Evolutionary conservation across 1,284 basidiomycete genomes (phyloP), one percentile per base, ranked within the genome.

Genomic region (Moesziomyces sp.): DNA sequence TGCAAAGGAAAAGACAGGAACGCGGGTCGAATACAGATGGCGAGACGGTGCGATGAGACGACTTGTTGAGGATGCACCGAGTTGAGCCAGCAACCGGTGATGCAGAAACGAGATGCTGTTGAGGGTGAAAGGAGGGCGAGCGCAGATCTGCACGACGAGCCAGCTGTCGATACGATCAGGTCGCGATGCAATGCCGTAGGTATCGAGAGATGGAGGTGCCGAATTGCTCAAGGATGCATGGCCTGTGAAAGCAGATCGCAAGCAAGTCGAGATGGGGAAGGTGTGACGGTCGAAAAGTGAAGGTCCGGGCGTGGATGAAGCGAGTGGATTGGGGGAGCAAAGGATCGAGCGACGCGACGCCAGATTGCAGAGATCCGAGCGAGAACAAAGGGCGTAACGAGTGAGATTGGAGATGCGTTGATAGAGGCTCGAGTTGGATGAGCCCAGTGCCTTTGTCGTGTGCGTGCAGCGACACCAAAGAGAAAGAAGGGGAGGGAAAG

Each of bases 1-100:
- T 59, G 49, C 52, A 57, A 18, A 46, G 43, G 13, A 53, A 69
- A 66, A 13, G 44, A 48, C 21, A 62, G 58, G 19, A 72, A 59
- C 23, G 54, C 63, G 28, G 28, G 6, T n/a, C 26, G 51, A 56
- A 24, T 33, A 28, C 59, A n/a, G 33, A 30, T 40, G 38, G 33
- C 47, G 38, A 26, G 58, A 51, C 59, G 61, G 47, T 47, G 55
- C 9, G 60, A 52, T 62, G 49, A 19, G 53, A 56, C 48, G 53
- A 45, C 60, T 62, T 56, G 53, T 56, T 6, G 26, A 62, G 60
- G 65, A 4, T 14, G 2, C 55, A 58, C 42, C 26, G 9, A 59
- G 46, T 63, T 21, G 57, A 30, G 40, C 55, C 61, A 58, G 61
- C 61, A 64, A 54, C 55, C 9, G 45, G 38, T 14, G 45, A 47